Conservation (phyloP, 768 basidiomycete species). For the Nidula microcarpa region DNA sequence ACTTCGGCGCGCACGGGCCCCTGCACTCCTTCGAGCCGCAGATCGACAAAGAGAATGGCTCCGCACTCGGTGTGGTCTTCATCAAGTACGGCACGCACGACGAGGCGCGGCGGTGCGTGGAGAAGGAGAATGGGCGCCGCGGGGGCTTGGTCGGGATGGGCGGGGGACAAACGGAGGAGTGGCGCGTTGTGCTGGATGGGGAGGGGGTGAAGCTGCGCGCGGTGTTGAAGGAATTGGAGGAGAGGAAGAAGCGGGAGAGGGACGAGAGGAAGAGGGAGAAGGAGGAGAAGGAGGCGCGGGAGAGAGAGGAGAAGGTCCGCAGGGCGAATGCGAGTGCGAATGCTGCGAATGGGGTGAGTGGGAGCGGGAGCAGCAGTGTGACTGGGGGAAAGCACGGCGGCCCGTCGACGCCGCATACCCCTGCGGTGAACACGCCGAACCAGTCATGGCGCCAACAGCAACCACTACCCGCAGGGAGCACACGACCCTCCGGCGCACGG, state of each 20-base stretch:
- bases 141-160: slow-evolving; percentile 38
- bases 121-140: slow-evolving; percentile 62
- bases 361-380: slow-evolving; percentile 7
- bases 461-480: neutral
- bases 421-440: slow-evolving; percentile 4
- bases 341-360: neutral
- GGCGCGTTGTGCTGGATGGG: slow-evolving; percentile 78
- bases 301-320: slow-evolving; percentile 13
- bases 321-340: slow-evolving; percentile 3
- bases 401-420: slow-evolving; percentile 10
- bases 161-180: slow-evolving; percentile 46
- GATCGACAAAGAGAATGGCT: slow-evolving; percentile 77
- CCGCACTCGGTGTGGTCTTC: slow-evolving; percentile 76
- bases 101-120: slow-evolving; percentile 66
- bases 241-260: slow-evolving; percentile 40
- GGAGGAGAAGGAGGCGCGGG: slow-evolving; percentile 1
- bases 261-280: slow-evolving; percentile 10
- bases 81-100: slow-evolving; percentile 64
- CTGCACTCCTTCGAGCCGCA: slow-evolving; percentile 72
- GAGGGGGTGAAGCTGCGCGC: slow-evolving; percentile 63
- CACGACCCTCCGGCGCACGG: neutral
- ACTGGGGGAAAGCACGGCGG: slow-evolving; percentile 7
- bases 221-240: slow-evolving; percentile 65
- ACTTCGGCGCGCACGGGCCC: slow-evolving; percentile 61
- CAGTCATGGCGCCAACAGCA: neutral